Base-by-base conservation (phyloP, 2,329 filamentous ascomycete genomes). In the Cytospora schulzeri region DNA sequence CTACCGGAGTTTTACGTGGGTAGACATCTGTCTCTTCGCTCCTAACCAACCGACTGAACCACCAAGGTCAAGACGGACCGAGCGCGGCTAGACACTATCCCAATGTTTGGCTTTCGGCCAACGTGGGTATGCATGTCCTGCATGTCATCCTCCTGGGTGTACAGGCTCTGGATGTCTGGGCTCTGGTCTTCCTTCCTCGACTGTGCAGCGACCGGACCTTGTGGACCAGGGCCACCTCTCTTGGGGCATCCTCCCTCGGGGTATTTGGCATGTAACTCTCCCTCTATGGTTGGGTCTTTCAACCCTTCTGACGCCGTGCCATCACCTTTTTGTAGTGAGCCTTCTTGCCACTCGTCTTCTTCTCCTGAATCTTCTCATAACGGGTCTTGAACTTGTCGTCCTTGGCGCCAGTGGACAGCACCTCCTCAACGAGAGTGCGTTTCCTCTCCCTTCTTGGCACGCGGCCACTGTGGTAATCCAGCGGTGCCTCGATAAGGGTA, bases 381-480 rank as follows among this genome's bases (percentile, higher is more conserved):
- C 96, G 97, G 72, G 83, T 85, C 81, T 91, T 92, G 80, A 97
- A 95, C 70, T 91, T 90, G 66, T 84, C 83, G 53, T 81, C 88
- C 66, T 84, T 76, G 59, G 85, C 80, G 75, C 92, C 89, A 52
- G 83, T 80, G 28, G 88, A 85, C 70, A 97, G 80, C 4, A 95
- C 85, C 74, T 97, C 93, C 68, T 96, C 92, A 1, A 95, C 86
- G 63, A 99, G 88, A 0, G 91, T 97, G 71, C 85, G 85, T 80
- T 96, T 96, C 70, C 92, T 86, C 70, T 98, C 91, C 78, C 92
- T 96, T 76, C 93, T 94, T 63, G 89, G 88, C 67, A 98, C 83
- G 63, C 94, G 87, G 24, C 87, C 85, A 73, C 85, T 93, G 80
- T 89, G 92, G 78, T 89, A 97, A 73, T 98, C 94, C 1, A 92